Evolutionary conservation across 768 basidiomycete species (phyloP).

Genomic region (Phallus indusiatus): DNA sequence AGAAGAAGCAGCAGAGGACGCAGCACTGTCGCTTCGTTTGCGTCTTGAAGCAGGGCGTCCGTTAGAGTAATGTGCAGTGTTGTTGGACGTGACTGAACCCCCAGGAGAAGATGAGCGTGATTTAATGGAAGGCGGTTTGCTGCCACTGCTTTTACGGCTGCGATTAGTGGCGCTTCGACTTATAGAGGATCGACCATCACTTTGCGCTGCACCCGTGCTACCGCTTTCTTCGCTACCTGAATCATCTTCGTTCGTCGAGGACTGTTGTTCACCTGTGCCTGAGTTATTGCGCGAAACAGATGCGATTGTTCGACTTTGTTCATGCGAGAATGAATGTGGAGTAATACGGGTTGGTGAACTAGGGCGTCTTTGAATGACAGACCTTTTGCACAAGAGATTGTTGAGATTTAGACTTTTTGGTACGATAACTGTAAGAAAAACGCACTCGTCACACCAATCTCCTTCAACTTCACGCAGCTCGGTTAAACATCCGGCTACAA

Average conservation of each 20-base stretch:
- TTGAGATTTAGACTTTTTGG: neutral
- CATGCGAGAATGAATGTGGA: constrained; percentile 11
- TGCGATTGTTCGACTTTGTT: neutral
- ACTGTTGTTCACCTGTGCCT: neutral
- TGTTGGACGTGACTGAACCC: neutral
- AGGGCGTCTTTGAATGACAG: constrained; percentile 21
- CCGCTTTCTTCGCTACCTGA: neutral
- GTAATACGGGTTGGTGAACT: constrained; percentile 14
- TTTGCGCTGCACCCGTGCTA: neutral
- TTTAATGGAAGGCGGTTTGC: neutral
- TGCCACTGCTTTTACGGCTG: neutral
- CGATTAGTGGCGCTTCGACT: neutral
- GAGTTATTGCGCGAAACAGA: constrained; percentile 6
- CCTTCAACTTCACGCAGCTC: constrained; percentile 59
- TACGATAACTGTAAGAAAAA: constrained; percentile 3
- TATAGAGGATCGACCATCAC: neutral
- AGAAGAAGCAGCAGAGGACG: neutral
- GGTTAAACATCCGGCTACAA: constrained; percentile 63
- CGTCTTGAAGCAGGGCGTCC: neutral
- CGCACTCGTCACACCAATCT: constrained; percentile 60
- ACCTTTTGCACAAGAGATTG: constrained; percentile 17
- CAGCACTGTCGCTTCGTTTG: neutral
- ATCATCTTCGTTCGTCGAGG: neutral
- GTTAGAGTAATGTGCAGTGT: constrained; percentile 2
- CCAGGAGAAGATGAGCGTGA: constrained; percentile 2